Conservation (phyloP, 2,329 filamentous ascomycete genomes). For the Cladosporium cucumerinum region DNA sequence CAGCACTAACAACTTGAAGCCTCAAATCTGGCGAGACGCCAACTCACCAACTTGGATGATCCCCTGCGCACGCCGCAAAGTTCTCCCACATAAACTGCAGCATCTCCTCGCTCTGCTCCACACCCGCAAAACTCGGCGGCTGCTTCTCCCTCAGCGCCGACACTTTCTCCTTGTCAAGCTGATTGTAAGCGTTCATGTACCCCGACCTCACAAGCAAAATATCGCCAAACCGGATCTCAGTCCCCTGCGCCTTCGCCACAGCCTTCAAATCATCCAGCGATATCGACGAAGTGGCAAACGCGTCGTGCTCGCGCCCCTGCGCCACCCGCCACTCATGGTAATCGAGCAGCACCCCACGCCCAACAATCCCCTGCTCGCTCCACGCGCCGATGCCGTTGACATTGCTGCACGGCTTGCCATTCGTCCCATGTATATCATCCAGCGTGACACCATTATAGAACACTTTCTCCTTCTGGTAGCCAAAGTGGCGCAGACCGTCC, state of each 20-base stretch:
- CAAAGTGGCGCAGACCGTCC: constrained; percentile 33
- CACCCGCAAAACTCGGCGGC: constrained; percentile 45
- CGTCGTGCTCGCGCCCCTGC: constrained; percentile 34
- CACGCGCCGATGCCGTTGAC: constrained; percentile 48
- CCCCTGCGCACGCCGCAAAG: constrained; percentile 37
- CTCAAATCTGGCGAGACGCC: neutral
- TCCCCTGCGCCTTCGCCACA: constrained; percentile 47
- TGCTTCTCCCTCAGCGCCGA: constrained; percentile 35
- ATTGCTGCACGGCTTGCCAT: constrained; percentile 33
- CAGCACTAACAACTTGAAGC: neutral
- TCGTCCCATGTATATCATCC: constrained; percentile 39
- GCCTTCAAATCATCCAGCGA: constrained; percentile 41
- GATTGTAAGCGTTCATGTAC: constrained; percentile 43
- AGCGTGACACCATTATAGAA: constrained; percentile 40
- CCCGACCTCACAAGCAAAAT: constrained; percentile 52
- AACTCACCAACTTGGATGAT: constrained; percentile 37
- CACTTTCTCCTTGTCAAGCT: constrained; percentile 40
- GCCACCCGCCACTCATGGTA: constrained; percentile 48
- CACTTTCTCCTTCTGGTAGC: constrained; percentile 43
- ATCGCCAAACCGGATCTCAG: constrained; percentile 55
- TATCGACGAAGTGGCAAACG: constrained; percentile 37
- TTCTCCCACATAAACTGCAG: constrained; percentile 43
- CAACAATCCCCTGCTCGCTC: constrained; percentile 54
- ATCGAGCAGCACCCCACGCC: constrained; percentile 54
- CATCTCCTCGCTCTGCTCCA: constrained; percentile 46